Conservation (phyloP, 768 basidiomycete genomes). For the Russula griseocarnosa region DNA sequence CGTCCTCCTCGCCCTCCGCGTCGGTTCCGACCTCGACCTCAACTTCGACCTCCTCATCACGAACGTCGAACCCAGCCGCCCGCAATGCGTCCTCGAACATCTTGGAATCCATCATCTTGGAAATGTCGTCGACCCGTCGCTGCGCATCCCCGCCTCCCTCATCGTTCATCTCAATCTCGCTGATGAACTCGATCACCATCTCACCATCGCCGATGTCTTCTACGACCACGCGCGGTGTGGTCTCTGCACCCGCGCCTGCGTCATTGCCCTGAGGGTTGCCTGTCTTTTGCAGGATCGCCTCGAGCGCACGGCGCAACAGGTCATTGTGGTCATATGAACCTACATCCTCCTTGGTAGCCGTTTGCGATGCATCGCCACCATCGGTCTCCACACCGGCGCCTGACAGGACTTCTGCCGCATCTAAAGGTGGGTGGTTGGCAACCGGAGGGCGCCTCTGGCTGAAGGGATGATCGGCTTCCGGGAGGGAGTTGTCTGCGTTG, state of each 20-base stretch:
- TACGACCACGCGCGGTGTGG: slow-evolving; percentile 24
- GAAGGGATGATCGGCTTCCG: slow-evolving; percentile 54
- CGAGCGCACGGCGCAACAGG: slow-evolving; percentile 24
- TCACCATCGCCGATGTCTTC: slow-evolving; percentile 29
- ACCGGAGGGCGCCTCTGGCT: neutral
- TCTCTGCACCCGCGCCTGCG: neutral
- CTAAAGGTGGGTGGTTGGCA: slow-evolving; percentile 16
- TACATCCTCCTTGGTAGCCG: neutral
- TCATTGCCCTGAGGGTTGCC: neutral
- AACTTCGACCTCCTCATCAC: slow-evolving; percentile 33
- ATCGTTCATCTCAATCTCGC: slow-evolving; percentile 15
- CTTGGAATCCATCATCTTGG: slow-evolving; percentile 34
- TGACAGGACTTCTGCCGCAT: slow-evolving; percentile 9
- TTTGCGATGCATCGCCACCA: slow-evolving; percentile 1
- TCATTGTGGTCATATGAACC: neutral
- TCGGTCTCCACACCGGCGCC: neutral
- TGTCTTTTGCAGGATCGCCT: slow-evolving; percentile 19
- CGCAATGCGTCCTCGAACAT: slow-evolving; percentile 48
- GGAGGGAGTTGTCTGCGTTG: slow-evolving; percentile 36
- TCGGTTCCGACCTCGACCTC: slow-evolving; percentile 31
- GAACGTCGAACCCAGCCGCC: slow-evolving; percentile 51
- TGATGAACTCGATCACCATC: slow-evolving; percentile 30
- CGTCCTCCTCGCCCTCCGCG: slow-evolving; percentile 30
- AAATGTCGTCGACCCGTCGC: slow-evolving; percentile 31
- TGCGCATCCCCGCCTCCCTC: slow-evolving; percentile 23